A percentile compares a stretch with the other conserved stretches of the same genome.
These are phyloP conservation scores for Penicillium brevicompactum DNA, from an alignment of 2,329 filamentous ascomycete genomes.

Conservation along the genomic window DNA sequence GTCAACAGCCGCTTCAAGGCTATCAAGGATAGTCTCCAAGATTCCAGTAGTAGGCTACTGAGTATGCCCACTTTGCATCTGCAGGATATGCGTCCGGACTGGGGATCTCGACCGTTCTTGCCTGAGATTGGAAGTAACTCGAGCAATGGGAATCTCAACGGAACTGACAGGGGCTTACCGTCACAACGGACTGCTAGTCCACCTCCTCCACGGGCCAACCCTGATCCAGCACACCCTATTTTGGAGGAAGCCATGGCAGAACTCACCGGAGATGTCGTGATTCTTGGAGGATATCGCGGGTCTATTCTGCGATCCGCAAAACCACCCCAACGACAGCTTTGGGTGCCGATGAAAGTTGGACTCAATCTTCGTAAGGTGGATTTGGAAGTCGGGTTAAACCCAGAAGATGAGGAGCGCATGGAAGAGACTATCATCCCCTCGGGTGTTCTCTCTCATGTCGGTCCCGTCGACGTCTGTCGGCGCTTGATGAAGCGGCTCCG, in stretches of 20 bases:
- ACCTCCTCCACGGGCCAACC: conserved; percentile 23
- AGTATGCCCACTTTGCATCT: conserved; percentile 50
- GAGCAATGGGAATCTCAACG: conserved; percentile 12
- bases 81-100: conserved; percentile 40
- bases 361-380: conserved; percentile 90
- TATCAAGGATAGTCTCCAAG: conserved; percentile 82
- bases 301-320: conserved; percentile 85
- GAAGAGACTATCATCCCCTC: conserved; percentile 79
- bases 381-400: conserved; percentile 79
- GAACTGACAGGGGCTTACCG: conserved; percentile 10
- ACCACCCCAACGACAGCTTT: conserved; percentile 80
- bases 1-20: conserved; percentile 89
- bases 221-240: conserved; percentile 42
- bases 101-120: conserved; percentile 36
- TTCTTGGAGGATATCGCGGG: conserved; percentile 88
- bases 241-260: conserved; percentile 65
- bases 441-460: conserved; percentile 89
- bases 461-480: conserved; percentile 85
- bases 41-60: conserved; percentile 71
- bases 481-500: conserved; percentile 77
- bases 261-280: conserved; percentile 80
- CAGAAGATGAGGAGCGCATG: conserved; percentile 81
- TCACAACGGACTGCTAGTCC: conserved; percentile 8
- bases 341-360: conserved; percentile 92
- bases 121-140: conserved; percentile 27